Evolutionary conservation across 495 filamentous ascomycete genomes (phyloP).

Genomic region (Talaromyces stipitatus): DNA sequence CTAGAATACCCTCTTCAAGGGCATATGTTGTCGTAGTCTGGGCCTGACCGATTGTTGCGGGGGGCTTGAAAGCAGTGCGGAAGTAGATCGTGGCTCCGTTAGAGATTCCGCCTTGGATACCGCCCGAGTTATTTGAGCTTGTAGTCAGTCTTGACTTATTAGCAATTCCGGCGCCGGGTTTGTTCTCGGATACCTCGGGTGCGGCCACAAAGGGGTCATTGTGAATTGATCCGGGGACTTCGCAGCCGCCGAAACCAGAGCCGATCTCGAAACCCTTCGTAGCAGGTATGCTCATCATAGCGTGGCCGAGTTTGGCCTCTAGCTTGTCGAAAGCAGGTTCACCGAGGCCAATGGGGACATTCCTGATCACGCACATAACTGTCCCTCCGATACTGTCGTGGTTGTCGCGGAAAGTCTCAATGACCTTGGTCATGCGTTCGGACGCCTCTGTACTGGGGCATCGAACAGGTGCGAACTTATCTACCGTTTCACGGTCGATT

Average conservation of each 20-base stretch:
- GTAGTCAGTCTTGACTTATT: conserved; percentile 62
- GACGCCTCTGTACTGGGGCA: conserved; percentile 66
- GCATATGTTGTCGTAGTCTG: conserved; percentile 81
- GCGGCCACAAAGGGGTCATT: conserved; percentile 82
- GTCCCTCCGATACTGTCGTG: conserved; percentile 90
- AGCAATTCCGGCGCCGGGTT: conserved; percentile 18
- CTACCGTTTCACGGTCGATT: conserved; percentile 72
- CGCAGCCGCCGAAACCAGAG: conserved; percentile 83
- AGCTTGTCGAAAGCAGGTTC: conserved; percentile 97
- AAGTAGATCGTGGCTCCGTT: conserved; percentile 96
- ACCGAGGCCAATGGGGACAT: conserved; percentile 78
- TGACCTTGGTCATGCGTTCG: conserved; percentile 67
- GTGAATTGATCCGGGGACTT: conserved; percentile 82
- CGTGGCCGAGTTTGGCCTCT: conserved; percentile 87
- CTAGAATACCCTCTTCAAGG: conserved; percentile 65
- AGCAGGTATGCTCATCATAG: conserved; percentile 95
- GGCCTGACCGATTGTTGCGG: conserved; percentile 90
- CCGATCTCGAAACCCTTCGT: conserved; percentile 97
- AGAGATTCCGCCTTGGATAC: conserved; percentile 93
- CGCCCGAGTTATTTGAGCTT: conserved; percentile 92
- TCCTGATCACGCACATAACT: conserved; percentile 92
- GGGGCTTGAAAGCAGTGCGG: conserved; percentile 89
- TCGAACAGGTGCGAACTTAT: conserved; percentile 74
- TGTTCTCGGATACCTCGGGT: conserved; percentile 32
- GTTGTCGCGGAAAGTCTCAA: conserved; percentile 72